Evolutionary conservation across 805 yeast genomes (phyloP).

Genomic region (Candida quercuum): DNA sequence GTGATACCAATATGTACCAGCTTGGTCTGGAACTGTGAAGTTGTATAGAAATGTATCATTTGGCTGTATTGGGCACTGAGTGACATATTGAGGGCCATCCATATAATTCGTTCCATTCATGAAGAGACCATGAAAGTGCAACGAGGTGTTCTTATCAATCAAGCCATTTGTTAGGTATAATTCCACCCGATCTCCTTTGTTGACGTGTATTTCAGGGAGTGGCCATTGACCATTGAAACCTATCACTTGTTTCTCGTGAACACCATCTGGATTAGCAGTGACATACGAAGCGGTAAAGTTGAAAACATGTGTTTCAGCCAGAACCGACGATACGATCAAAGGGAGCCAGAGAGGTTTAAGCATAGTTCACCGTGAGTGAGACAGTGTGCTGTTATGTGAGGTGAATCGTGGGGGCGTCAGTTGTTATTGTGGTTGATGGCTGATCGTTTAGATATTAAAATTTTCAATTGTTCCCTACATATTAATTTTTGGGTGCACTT

Average conservation of each 20-base stretch:
- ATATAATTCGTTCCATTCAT: slow-evolving; percentile 54
- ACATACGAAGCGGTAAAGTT: slow-evolving; percentile 56
- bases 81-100: slow-evolving; percentile 80
- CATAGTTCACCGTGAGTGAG: not conserved
- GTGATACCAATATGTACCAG: slow-evolving; percentile 83
- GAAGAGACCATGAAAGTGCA: slow-evolving; percentile 78
- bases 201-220: slow-evolving; percentile 58
- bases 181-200: slow-evolving; percentile 57
- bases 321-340: not conserved
- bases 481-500: no score
- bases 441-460: no score
- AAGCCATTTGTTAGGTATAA: slow-evolving; percentile 61
- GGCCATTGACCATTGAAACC: slow-evolving; percentile 75
- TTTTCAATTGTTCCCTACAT: no score
- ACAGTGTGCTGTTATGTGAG: not conserved
- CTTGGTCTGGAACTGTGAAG: slow-evolving; percentile 62
- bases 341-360: not conserved
- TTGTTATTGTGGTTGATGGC: not conserved
- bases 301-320: slow-evolving; percentile 44
- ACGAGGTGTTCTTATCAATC: slow-evolving; percentile 44
- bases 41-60: slow-evolving; percentile 64
- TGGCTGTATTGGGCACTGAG: slow-evolving; percentile 75
- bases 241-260: slow-evolving; percentile 47
- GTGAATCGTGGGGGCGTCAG: not conserved
- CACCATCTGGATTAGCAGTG: slow-evolving; percentile 63